Base-by-base conservation (phyloP, 345 rosid species). In the Euphorbia tirucalli region DNA sequence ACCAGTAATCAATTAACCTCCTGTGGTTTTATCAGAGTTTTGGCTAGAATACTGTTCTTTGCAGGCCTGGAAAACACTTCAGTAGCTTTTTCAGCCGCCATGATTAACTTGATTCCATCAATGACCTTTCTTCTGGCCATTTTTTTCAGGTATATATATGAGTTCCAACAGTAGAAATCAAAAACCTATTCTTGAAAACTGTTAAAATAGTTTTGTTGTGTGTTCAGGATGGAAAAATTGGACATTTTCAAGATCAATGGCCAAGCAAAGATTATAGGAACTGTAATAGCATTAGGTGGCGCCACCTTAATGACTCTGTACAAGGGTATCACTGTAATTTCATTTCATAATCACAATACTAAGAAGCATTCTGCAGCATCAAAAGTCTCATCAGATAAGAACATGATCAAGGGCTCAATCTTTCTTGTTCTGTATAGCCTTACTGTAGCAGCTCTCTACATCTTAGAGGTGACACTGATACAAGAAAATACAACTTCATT, bases 51-150 rank as follows among this genome's bases (percentile, higher is more conserved):
- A 22, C 8, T 57, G 22, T n/a, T 10, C 46, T 56, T 28, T 11
- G 58, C 65, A 0, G 71, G 71, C 15, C 10, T 73, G 19, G n/a
- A 65, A 30, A 65, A 55, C 58, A 65, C 70, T 19, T 65, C 76
- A 14, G 2, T 57, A 57, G 49, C 71, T 28, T 65, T 73, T 73
- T 54, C 71, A 9, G 30, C 59, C 3, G 71, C 71, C 59, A 43
- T 56, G 59, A 30, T 18, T 35, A 73, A 73, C 10, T 41, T 44
- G 10, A 22, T 27, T 58, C 71, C 76, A 41, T 28, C 65, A 2
- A 6, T 72, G 11, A 72, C 76, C 57, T 72, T 65, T 43, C 11
- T 72, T 9, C 41, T 72, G 32, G 76, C 76, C 55, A 25, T 65
- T 39, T 6, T 65, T 0, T 65, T 11, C 56, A 72, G 70, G 75